Percentiles rank a stretch among this genome's conserved stretches.
Evolutionary conservation across 2,329 filamentous ascomycete genomes (phyloP).

Genomic region (Aspergillus alliaceus): DNA sequence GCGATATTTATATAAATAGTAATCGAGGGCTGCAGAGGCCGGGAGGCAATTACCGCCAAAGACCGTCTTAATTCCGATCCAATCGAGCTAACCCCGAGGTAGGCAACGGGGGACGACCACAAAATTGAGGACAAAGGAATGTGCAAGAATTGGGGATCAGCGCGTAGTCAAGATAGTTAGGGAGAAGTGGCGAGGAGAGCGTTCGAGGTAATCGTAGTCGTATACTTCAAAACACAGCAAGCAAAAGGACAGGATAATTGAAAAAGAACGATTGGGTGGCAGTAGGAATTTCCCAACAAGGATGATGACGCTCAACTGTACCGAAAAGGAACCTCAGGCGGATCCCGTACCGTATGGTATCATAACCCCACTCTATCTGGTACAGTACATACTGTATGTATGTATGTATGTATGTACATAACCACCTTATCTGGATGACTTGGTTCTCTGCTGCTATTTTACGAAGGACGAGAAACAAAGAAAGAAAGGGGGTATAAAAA

Average conservation of each 20-base stretch:
- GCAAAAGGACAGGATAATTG: neutral
- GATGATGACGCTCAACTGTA: neutral
- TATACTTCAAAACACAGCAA: neutral
- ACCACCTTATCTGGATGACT: too few relatives aligned
- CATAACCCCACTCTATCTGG: neutral
- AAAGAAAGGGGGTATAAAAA: too few relatives aligned
- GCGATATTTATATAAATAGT: constrained; percentile 4
- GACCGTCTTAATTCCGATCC: constrained; percentile 24
- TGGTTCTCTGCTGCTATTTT: too few relatives aligned
- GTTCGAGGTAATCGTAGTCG: neutral
- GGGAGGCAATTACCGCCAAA: constrained; percentile 18
- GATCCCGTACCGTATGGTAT: neutral
- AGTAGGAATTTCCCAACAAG: neutral
- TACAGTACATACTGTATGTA: neutral
- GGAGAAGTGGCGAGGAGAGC: neutral
- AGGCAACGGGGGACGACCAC: neutral
- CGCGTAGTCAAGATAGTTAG: neutral
- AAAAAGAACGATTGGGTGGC: neutral
- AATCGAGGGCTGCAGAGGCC: constrained; percentile 6
- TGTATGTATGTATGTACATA: too few relatives aligned
- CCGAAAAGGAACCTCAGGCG: neutral
- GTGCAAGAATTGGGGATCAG: neutral
- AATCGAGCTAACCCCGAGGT: neutral
- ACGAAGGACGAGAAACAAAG: too few relatives aligned
- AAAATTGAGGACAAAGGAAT: neutral